Conservation (phyloP, 1,139 yeast genomes). For the Candida glucosophila region DNA sequence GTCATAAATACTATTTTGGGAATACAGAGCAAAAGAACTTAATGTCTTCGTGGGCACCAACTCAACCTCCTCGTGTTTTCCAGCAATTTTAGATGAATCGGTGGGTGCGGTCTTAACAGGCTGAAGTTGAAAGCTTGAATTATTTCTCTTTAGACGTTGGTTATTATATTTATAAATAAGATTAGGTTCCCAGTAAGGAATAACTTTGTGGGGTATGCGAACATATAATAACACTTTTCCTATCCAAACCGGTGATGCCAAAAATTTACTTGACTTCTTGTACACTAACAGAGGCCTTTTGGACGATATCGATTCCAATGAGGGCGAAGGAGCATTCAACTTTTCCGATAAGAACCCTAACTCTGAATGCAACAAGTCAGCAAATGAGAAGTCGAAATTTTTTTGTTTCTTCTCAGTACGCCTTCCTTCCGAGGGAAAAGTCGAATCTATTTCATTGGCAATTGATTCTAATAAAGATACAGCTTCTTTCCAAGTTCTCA, state of each 20-base stretch:
- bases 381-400: not conserved
- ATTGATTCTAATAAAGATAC: no score
- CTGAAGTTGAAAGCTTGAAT: no score
- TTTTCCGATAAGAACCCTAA: not conserved
- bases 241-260: constrained; percentile 25
- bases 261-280: constrained; percentile 31
- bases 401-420: constrained; percentile 2
- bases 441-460: constrained; percentile 1
- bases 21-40: no score
- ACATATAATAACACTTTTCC: constrained; percentile 29
- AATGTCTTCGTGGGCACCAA: no score
- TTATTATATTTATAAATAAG: constrained; percentile 30
- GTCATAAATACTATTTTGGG: constrained; percentile 26
- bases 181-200: constrained; percentile 33
- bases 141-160: constrained; percentile 9
- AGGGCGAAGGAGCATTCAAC: not conserved
- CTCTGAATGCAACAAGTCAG: not conserved
- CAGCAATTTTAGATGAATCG: no score
- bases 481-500: no score
- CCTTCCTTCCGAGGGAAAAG: constrained; percentile 1
- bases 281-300: constrained; percentile 14
- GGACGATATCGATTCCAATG: constrained; percentile 13
- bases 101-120: no score
- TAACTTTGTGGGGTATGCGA: constrained; percentile 23
- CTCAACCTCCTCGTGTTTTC: no score